A percentile compares a stretch with the other conserved stretches of the same genome.
phyloP scores from a whole-genome alignment of 139 green algal species.

The Eudorina sp. region DNA sequence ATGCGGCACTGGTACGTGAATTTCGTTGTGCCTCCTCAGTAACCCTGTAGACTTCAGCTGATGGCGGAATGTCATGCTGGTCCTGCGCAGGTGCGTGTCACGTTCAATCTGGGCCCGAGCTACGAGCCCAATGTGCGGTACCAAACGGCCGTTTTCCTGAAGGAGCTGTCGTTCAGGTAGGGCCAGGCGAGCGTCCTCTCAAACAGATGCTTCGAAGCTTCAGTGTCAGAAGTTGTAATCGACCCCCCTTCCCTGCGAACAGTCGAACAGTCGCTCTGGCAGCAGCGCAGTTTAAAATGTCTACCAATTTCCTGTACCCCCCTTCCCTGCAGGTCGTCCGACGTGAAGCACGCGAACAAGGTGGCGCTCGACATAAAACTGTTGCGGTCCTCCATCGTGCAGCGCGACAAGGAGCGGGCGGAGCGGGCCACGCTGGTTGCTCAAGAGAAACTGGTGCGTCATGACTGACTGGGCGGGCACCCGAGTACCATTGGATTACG shows the following conservation, averaged over 20 bases:
- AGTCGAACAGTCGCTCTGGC: no score
- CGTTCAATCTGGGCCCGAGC: constrained; percentile 88
- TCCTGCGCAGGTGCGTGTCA: constrained; percentile 91
- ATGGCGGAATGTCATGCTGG: background rate
- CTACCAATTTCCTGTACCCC: no score
- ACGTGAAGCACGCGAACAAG: constrained; percentile 74
- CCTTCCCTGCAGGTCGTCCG: constrained; percentile 69
- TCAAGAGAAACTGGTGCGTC: constrained; percentile 92
- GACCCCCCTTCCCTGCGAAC: no score
- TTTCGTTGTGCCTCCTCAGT: background rate
- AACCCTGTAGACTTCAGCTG: background rate
- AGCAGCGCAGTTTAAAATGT: no score
- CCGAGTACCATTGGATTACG: no score
- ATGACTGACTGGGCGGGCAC: background rate
- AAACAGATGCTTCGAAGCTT: no score
- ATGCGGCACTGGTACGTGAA: constrained; percentile 21
- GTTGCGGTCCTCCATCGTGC: constrained; percentile 80
- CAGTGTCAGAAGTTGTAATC: no score
- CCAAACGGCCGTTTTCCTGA: constrained; percentile 86
- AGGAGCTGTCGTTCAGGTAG: constrained; percentile 93
- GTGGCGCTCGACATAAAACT: constrained; percentile 92
- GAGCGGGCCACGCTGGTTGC: constrained; percentile 95
- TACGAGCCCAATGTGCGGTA: constrained; percentile 85
- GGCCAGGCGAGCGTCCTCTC: no score
- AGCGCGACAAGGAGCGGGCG: constrained; percentile 92